A percentile compares a stretch with the other conserved stretches of the same genome.
phyloP scores from a whole-genome alignment of 805 yeast species.

The Schizosaccharomyces cryophilus region DNA sequence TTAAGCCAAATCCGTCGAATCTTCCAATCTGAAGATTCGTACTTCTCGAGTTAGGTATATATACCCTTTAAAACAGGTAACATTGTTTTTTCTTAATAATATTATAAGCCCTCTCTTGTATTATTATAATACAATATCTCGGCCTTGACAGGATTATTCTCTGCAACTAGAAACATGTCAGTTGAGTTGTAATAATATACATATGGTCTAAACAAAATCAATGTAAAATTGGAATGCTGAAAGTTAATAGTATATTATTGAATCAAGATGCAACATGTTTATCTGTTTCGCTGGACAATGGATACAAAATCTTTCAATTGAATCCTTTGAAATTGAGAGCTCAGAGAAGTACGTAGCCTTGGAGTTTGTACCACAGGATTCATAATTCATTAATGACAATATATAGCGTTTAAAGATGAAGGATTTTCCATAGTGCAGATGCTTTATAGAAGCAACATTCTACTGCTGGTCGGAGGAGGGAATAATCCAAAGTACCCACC shows the following conservation, averaged over 20 bases:
- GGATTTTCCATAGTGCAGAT: constrained; percentile 61
- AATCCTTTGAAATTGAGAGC: constrained; percentile 67
- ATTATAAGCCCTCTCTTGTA: too few relatives aligned
- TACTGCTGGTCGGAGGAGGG: constrained; percentile 82
- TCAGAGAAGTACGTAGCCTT: constrained; percentile 19
- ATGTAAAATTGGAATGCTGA: not conserved
- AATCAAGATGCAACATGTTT: constrained; percentile 84
- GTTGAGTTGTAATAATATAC: too few relatives aligned
- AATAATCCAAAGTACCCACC: constrained; percentile 41
- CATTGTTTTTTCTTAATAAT: too few relatives aligned
- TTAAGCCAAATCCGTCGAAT: too few relatives aligned
- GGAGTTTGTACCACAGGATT: not conserved
- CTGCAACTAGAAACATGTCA: too few relatives aligned
- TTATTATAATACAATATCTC: too few relatives aligned
- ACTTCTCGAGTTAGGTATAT: too few relatives aligned
- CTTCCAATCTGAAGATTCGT: too few relatives aligned
- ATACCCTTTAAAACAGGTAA: too few relatives aligned
- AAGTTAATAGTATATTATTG: not conserved
- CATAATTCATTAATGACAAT: not conserved
- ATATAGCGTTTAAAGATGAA: constrained; percentile 16
- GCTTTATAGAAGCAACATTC: constrained; percentile 76
- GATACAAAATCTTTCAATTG: constrained; percentile 65
- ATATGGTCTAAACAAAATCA: not conserved
- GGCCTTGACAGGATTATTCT: too few relatives aligned
- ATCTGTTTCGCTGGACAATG: constrained; percentile 55